Evolutionary conservation across 176 grass and related monocot genomes (phyloP), one percentile per base, ranked within the genome.

Genomic region (Otatea glauca): DNA sequence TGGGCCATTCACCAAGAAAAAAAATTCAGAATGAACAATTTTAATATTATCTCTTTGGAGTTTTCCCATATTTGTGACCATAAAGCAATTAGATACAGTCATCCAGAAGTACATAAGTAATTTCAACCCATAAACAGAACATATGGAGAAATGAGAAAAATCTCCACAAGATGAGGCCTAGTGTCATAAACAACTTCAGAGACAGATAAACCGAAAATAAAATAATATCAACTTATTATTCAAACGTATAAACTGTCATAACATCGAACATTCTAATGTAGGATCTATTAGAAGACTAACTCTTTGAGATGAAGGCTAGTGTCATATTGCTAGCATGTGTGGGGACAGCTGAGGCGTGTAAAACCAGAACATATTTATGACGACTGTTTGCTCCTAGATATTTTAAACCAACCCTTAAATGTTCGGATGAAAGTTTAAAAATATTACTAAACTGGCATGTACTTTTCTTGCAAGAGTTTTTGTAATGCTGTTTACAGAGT

Each of bases 1-100:
- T 98, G 80, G 58, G 64, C n/a, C 87, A 80, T 89, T 53, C 62
- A 70, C 18, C 27, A 88, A 56, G 20, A 64, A 87, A 49, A 53
- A 69, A 7, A 70, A 59, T 74, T 24, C 1, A 9, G 29, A 37
- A 77, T 7, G 25, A 63, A 80, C 3, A 79, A 66, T 64, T 44
- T 25, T 2, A 23, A 37, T 45, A 58, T 64, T 79, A 43, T 9
- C 17, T 72, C 23, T 78, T 72, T 38, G 59, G 29, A 55, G 6
- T 39, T 84, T 86, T 49, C 11, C 42, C 41, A 60, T 73, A 58
- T 10, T 72, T 44, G 67, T 32, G 61, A 74, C 18, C 56, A 65
- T 7, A 47, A 63, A 21, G 24, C 13, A 71, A 71, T 39, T 70
- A 69, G 32, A 27, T 34, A 12, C 13, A 65, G 42, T 18, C 8